These are phyloP conservation scores for Wallacemonas sp. DNA, from an alignment of 208 protist species.

Conservation along the genomic window DNA sequence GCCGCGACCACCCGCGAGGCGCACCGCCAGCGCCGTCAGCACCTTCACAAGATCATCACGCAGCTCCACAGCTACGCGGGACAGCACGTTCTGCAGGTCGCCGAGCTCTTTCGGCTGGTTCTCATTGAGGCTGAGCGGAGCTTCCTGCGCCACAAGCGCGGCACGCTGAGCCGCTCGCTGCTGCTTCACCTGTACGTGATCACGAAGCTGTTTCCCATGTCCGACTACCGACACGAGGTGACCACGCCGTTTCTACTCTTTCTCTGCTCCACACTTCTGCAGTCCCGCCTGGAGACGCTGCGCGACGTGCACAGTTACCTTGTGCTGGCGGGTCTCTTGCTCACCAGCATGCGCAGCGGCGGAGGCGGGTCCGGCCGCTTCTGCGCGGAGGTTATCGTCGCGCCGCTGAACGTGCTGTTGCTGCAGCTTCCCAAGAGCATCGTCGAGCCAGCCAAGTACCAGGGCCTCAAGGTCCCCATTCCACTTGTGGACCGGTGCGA, in stretches of 20 bases:
- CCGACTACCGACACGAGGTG: constrained; percentile 82
- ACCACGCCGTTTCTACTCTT: constrained; percentile 76
- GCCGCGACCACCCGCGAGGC: not conserved
- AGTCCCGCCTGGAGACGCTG: constrained; percentile 57
- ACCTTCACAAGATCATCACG: constrained; percentile 39
- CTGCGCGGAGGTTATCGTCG: constrained; percentile 61
- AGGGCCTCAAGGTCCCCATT: constrained; percentile 58
- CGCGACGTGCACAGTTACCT: constrained; percentile 53
- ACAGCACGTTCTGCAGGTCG: constrained; percentile 50
- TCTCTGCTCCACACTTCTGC: constrained; percentile 61
- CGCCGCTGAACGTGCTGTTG: constrained; percentile 68
- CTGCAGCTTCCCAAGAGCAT: constrained; percentile 58
- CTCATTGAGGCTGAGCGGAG: constrained; percentile 73
- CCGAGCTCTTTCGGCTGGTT: constrained; percentile 70
- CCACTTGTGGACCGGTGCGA: constrained; percentile 61
- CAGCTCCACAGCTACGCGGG: constrained; percentile 57
- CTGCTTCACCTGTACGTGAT: constrained; percentile 67
- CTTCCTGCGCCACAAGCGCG: constrained; percentile 48
- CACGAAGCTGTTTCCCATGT: constrained; percentile 72
- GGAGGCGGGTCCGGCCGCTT: constrained; percentile 37
- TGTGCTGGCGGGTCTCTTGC: constrained; percentile 45
- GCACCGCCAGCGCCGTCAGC: constrained; percentile 17
- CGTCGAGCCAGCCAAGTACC: constrained; percentile 60
- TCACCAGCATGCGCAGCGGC: constrained; percentile 31
- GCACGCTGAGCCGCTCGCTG: constrained; percentile 29